A percentile compares a stretch with the other conserved stretches of the same genome.
phyloP scores from a whole-genome alignment of 1,139 yeast species.

The Arxiozyma slooffiae region DNA sequence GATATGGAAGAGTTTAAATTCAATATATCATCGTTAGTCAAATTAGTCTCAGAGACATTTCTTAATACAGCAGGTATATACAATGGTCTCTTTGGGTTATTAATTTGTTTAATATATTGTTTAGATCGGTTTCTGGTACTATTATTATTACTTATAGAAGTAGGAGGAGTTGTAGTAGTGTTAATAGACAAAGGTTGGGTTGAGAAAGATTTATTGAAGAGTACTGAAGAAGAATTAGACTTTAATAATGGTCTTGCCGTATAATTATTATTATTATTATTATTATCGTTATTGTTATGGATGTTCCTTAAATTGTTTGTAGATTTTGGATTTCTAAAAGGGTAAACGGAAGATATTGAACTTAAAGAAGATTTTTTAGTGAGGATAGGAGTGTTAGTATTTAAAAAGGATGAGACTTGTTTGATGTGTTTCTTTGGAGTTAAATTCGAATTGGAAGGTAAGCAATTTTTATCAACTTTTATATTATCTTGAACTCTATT shows the following conservation, averaged over 20 bases:
- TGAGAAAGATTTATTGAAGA: neutral
- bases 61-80: conserved; percentile 86
- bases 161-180: neutral
- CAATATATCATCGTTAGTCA: conserved; percentile 30
- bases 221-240: neutral
- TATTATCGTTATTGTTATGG: neutral
- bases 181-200: neutral
- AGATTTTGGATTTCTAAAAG: neutral
- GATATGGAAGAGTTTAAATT: neutral
- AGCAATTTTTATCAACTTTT: no score
- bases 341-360: neutral
- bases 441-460: neutral
- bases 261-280: neutral
- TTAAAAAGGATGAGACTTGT: conserved; percentile 2
- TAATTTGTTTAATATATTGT: conserved; percentile 41
- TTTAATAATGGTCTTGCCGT: neutral
- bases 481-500: neutral
- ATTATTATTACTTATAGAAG: neutral
- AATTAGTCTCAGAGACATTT: conserved; percentile 37
- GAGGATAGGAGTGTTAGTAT: neutral
- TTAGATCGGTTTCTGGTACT: conserved; percentile 3
- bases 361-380: neutral
- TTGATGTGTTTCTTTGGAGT: neutral
- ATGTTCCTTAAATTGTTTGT: neutral
- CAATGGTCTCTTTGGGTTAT: conserved; percentile 71